Conservation (phyloP, 306 rosid genomes). For the Senna tora region DNA sequence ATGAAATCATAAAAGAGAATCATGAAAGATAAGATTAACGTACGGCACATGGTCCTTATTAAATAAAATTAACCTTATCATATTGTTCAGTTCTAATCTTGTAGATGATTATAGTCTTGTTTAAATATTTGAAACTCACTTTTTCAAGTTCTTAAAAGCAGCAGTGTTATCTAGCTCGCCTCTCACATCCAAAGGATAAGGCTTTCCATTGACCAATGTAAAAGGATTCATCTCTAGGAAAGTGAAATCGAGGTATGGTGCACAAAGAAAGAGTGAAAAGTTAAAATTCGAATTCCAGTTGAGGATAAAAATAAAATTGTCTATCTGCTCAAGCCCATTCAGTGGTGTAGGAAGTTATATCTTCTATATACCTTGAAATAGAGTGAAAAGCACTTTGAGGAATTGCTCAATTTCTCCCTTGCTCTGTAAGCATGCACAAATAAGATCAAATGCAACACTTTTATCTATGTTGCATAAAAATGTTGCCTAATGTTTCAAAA, state of each 20-base stretch:
- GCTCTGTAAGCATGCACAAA: conserved; percentile 56
- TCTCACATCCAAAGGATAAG: conserved; percentile 99
- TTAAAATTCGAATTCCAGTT: too few relatives aligned
- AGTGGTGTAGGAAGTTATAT: too few relatives aligned
- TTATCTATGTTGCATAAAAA: too few relatives aligned
- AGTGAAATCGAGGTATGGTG: conserved; percentile 91
- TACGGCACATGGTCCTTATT: conserved; percentile 18
- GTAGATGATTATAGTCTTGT: conserved; percentile 22
- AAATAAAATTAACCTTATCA: conserved; percentile 5
- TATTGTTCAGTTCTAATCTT: conserved; percentile 13
- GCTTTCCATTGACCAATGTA: conserved; percentile 84
- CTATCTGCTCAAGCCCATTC: too few relatives aligned
- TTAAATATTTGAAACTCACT: conserved; percentile 48
- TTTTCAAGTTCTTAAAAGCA: conserved; percentile 95
- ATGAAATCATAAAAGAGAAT: too few relatives aligned
- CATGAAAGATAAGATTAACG: conserved; percentile 31
- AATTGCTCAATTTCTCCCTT: conserved; percentile 82
- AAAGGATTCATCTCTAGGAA: conserved; percentile 99
- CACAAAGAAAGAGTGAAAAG: conserved; percentile 24
- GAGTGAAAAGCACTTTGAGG: conserved; percentile 64
- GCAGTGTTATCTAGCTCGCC: conserved; percentile 98
- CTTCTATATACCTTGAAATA: too few relatives aligned
- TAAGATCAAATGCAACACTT: too few relatives aligned
- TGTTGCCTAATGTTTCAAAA: too few relatives aligned
- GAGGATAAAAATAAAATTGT: too few relatives aligned